Evolutionary conservation across 2,329 filamentous ascomycete genomes (phyloP), one percentile per base, ranked within the genome.

Genomic region (Cadophora luteo-olivacea): DNA sequence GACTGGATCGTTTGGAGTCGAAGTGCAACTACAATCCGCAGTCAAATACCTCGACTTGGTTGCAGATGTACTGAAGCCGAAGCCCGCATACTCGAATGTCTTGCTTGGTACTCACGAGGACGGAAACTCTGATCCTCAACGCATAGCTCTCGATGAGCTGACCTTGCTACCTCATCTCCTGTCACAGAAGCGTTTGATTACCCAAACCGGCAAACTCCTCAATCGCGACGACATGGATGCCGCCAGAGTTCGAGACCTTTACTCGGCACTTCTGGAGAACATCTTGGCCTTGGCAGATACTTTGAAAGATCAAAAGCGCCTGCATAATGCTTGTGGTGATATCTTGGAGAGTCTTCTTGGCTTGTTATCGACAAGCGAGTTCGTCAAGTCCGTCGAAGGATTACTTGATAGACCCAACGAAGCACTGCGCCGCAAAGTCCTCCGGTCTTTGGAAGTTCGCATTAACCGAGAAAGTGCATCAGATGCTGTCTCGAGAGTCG

Each of bases 371-470:
- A 94, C 95, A 3, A 86, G 89, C 64, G 93, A 97, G 80, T 96
- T 98, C 79, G 89, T 98, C 79, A 92, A 93, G 78, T 92, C 94
- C 11, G 91, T 97, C 51, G 92, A 97, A 77, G 88, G 89, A 33
- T 84, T 99, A 36, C 87, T 98, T 45, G 87, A 92, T 72, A 88
- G 91, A 61, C 89, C 92, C 6, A 90, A 93, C 72, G 86, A 92
- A 73, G 88, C 92, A 61, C 84, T 95, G 62, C 91, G 92, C 1
- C 89, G 91, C 72, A 94, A 92, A 81, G 92, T 94, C 61, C 87
- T 95, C 70, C 90, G 86, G 68, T 92, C 95, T 1, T 86, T 99
- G 24, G 93, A 97, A 77, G 84, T 89, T 65, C 91, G 95, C 52
- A 90, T 97, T 45, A 89, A 91, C 65, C 85, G 89, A 70, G 92